Evolutionary conservation across 2,329 filamentous ascomycete genomes (phyloP).

Genomic region (Epichloe gansuensis): DNA sequence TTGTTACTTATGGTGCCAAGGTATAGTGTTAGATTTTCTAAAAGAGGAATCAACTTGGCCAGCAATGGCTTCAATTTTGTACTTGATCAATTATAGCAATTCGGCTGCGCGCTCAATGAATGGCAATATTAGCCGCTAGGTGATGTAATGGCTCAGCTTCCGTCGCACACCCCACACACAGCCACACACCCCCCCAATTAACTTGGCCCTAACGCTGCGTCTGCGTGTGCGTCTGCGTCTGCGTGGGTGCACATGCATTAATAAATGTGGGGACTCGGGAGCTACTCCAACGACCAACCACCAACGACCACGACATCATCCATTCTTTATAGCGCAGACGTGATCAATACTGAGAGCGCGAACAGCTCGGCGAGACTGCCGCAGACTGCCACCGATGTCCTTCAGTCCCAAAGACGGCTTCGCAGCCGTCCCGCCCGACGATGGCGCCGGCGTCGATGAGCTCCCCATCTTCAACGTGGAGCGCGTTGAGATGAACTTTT

Average conservation of each 20-base stretch:
- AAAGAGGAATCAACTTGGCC: too few relatives aligned
- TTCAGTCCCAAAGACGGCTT: slow-evolving; percentile 47
- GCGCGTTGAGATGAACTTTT: slow-evolving; percentile 84
- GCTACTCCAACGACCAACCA: background rate
- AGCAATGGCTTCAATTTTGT: too few relatives aligned
- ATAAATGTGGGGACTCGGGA: background rate
- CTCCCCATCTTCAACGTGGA: slow-evolving; percentile 92
- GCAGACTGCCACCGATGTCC: slow-evolving; percentile 19
- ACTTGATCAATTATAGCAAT: too few relatives aligned
- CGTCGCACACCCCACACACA: too few relatives aligned
- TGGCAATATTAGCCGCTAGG: too few relatives aligned
- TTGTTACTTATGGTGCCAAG: too few relatives aligned
- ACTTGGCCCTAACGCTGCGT: too few relatives aligned
- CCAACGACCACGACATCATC: background rate
- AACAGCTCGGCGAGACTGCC: background rate
- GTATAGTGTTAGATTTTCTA: too few relatives aligned
- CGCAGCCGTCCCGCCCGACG: slow-evolving; percentile 49
- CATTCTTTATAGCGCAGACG: background rate
- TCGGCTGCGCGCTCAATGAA: too few relatives aligned
- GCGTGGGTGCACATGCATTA: too few relatives aligned
- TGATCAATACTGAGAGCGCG: background rate
- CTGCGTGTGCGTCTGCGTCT: background rate
- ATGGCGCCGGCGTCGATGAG: slow-evolving; percentile 44
- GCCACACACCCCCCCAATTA: too few relatives aligned
- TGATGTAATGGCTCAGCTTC: too few relatives aligned